Evolutionary conservation across 1,284 basidiomycete genomes (phyloP), one percentile per base, ranked within the genome.

Genomic region (Cutaneotrichosporon arboriforme): DNA sequence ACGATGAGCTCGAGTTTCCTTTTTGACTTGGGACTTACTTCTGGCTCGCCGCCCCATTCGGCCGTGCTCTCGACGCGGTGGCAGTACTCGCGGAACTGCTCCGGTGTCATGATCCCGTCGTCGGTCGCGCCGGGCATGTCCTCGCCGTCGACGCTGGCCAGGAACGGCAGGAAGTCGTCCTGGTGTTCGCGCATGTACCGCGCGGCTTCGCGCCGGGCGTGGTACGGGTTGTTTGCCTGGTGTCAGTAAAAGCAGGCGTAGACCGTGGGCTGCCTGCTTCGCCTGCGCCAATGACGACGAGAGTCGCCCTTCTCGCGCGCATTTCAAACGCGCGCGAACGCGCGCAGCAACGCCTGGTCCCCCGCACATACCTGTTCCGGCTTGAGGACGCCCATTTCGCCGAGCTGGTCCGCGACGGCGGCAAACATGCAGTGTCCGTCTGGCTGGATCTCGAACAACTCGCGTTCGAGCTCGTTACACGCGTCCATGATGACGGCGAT

Each of bases 401-500:
- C 73, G 7, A 80, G 68, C 61, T 81, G 93, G 70, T 97, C 91
- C 17, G 90, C 92, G 12, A 97, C 79, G 4, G 93, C 90, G 40
- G 90, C 87, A 76, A 88, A 97, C 37, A 97, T 83, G 77, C 92
- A 97, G 66, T 97, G 93, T 0, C 93, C 93, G 66, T 97, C 93
- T 9, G 93, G 90, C 58, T 84, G 85, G 65, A 97, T 88, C 88
- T 93, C 85, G 60, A 84, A 77, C 45, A 91, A 79, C 54, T 83
- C 79, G 14, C 90, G 73, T 17, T 80, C 80, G 22, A 89, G 77
- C 40, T 84, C 79, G 34, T 83, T 79, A 67, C 88, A 91, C 8
- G 84, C 80, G 54, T 76, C 77, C 33, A 76, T 77, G 63, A 94
- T 90, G 33, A 81, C 79, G n/a, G 76, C 73, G 52, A 85, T 83